Conservation (phyloP, 2,329 filamentous ascomycete genomes). For the Diaporthe sp. region DNA sequence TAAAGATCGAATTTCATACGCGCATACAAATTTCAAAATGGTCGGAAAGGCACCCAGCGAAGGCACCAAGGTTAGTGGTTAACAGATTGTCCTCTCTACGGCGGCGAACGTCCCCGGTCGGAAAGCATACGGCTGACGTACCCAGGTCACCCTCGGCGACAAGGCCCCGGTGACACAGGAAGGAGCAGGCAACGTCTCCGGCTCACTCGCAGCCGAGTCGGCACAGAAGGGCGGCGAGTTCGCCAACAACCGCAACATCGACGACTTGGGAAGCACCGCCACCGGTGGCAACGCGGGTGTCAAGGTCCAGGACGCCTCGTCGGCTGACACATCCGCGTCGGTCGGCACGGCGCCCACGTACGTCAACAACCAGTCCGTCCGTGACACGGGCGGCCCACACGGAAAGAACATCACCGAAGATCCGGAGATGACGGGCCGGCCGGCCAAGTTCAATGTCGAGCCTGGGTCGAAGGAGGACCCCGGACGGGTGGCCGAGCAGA, state of each 20-base stretch:
- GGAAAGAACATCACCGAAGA: constrained; percentile 47
- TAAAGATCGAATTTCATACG: not conserved
- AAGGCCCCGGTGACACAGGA: constrained; percentile 67
- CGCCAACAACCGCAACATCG: constrained; percentile 62
- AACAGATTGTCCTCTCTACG: no score
- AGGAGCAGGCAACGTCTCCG: constrained; percentile 72
- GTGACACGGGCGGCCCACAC: constrained; percentile 41
- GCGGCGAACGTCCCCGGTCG: no score
- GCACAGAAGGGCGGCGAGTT: constrained; percentile 70
- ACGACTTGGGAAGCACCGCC: not conserved
- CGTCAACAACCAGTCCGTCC: constrained; percentile 34
- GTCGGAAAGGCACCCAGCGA: constrained; percentile 33
- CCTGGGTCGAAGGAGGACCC: constrained; percentile 45
- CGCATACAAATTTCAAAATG: constrained; percentile 16
- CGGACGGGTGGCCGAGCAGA: constrained; percentile 36
- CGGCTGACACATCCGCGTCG: not conserved
- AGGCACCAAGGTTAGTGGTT: constrained; percentile 35
- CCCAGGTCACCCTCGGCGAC: constrained; percentile 60
- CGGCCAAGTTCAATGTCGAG: constrained; percentile 42
- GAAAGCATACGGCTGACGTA: constrained; percentile 35
- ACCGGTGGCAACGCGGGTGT: not conserved
- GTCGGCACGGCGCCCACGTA: constrained; percentile 43
- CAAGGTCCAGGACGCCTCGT: not conserved
- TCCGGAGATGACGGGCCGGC: constrained; percentile 43
- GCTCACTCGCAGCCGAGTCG: constrained; percentile 84